Evolutionary conservation across 495 filamentous ascomycete species (phyloP), one percentile per base, ranked within the genome.

Genomic region (Aspergillus funiculosus): DNA sequence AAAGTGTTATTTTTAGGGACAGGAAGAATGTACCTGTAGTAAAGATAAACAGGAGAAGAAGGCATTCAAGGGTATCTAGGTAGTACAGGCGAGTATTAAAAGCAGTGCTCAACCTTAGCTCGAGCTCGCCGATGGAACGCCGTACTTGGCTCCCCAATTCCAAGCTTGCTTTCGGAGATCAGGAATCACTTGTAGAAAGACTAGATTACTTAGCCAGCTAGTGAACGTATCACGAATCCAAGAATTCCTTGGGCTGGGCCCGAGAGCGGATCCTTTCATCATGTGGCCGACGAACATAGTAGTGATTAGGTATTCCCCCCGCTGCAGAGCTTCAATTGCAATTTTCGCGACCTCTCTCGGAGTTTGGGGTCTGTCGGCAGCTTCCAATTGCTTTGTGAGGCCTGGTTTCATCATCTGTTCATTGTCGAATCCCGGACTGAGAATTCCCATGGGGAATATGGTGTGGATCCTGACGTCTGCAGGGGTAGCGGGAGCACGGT

Each of bases 391-490:
- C 54, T 81, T 74, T 11, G 92, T 95, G 35, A 96, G 68, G 4
- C 68, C 80, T 7, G 89, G 92, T 66, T 96, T 98, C 6, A 76
- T 77, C 61, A 63, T 53, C 57, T 95, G 84, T 66, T 98, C 92
- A 21, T 78, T 70, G 49, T 85, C 88, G 42, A 80, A 75, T 0
- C 89, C 89, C 0, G 89, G 81, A 19, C 75, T 77, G 17, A 74
- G 72, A 50, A 98, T 97, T 0, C 85, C 86, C 46, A 79, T 91
- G 0, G 92, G 92, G 62, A 84, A 90, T 15, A 95, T 80, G 11
- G 84, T 79, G 57, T 94, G 89, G 19, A 95, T 78, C 45, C 82
- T 78, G 37, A 97, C 83, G 50, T 81, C 75, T 11, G 74, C 66
- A 34, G 70, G 59, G 2, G 70, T 65, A 17, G 68, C 68, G 1